phyloP scores from a whole-genome alignment of 306 rosid species.

The Gillenia trifoliata region DNA sequence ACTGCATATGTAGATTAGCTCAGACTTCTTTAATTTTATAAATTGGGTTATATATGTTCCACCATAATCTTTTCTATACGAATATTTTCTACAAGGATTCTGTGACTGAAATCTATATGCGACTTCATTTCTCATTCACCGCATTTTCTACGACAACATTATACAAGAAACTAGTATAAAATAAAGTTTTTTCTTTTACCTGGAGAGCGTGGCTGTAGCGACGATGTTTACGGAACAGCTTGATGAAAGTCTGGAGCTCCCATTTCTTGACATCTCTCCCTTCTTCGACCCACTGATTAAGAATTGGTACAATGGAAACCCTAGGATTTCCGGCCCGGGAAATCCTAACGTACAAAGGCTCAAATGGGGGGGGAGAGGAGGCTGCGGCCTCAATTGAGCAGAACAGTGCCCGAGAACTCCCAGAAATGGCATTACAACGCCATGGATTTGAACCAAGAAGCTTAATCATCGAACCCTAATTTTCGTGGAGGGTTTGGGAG shows the following conservation, averaged over 20 bases:
- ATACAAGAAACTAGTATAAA: not conserved
- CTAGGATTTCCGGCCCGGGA: slow-evolving; percentile 32
- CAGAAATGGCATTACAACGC: slow-evolving; percentile 12
- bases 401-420: slow-evolving; percentile 12
- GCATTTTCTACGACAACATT: not conserved
- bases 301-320: slow-evolving; percentile 35
- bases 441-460: slow-evolving; percentile 28
- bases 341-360: slow-evolving; percentile 35
- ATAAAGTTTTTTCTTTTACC: slow-evolving; percentile 19
- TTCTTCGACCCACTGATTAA: slow-evolving; percentile 56
- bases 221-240: slow-evolving; percentile 34
- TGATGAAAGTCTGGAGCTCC: slow-evolving; percentile 30
- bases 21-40: not conserved
- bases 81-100: not conserved
- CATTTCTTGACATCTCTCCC: slow-evolving; percentile 29
- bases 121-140: not conserved
- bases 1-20: not conserved
- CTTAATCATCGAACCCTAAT: slow-evolving; percentile 20
- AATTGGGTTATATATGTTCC: not conserved
- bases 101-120: not conserved
- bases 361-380: slow-evolving; percentile 2
- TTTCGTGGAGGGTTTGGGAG: not conserved
- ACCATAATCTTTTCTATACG: not conserved
- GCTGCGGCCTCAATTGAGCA: slow-evolving; percentile 15
- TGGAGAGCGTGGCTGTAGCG: slow-evolving; percentile 70